Conservation (phyloP, 1,284 basidiomycete genomes). For the Cutaneotrichosporon dermatis region DNA sequence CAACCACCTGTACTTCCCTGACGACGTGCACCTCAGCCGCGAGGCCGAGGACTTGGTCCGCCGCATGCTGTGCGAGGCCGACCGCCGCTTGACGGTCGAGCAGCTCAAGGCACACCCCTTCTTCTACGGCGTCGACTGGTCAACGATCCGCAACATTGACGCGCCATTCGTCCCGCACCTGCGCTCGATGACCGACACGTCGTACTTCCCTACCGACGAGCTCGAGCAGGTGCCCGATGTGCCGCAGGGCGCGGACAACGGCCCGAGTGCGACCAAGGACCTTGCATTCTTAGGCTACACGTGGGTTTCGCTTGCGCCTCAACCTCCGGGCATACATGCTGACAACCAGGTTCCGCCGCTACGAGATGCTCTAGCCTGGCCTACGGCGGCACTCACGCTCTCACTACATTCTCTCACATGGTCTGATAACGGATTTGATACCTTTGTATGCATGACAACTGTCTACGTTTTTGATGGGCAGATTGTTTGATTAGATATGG, state of each 20-base stretch:
- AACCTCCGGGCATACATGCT: conserved; percentile 9
- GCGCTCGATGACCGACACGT: conserved; percentile 78
- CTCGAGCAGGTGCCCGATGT: conserved; percentile 72
- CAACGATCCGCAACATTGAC: conserved; percentile 81
- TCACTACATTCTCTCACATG: neutral
- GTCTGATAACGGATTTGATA: neutral
- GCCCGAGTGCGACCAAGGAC: conserved; percentile 72
- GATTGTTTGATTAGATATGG: too few species aligned
- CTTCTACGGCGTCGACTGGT: conserved; percentile 97
- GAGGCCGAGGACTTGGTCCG: conserved; percentile 86
- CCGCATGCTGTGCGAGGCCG: conserved; percentile 74
- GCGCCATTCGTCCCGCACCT: conserved; percentile 93
- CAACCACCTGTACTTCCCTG: conserved; percentile 85
- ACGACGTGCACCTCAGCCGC: conserved; percentile 87
- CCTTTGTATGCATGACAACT: neutral
- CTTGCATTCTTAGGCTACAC: conserved; percentile 83
- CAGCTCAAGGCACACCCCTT: conserved; percentile 93
- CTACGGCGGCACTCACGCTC: too few species aligned
- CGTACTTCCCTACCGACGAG: conserved; percentile 96
- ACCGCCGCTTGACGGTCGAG: conserved; percentile 70
- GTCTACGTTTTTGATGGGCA: too few species aligned
- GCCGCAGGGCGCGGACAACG: conserved; percentile 56
- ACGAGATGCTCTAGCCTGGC: conserved; percentile 42
- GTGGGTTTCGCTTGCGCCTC: conserved; percentile 20
- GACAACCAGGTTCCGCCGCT: conserved; percentile 36